Evolutionary conservation across 371 early-diverging fungal genomes (phyloP).

Genomic region (Haplosporangium sp.): DNA sequence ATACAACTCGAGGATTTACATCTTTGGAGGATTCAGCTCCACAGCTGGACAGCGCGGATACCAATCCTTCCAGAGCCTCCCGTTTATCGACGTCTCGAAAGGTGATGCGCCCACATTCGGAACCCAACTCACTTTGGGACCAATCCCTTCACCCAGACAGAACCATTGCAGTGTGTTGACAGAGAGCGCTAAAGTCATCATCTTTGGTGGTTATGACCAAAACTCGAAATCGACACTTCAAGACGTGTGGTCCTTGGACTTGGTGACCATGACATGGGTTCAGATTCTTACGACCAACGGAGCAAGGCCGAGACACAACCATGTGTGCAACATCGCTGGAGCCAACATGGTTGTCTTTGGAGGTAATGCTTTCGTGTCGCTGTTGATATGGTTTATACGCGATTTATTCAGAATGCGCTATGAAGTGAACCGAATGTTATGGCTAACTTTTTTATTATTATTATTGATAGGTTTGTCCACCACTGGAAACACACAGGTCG

Average conservation of each 20-base stretch:
- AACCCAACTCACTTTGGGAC: slow-evolving; percentile 30
- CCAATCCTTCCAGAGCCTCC: slow-evolving; percentile 39
- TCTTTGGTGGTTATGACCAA: slow-evolving; percentile 42
- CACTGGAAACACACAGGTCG: not conserved
- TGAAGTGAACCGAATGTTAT: not conserved
- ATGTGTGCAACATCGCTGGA: slow-evolving; percentile 34
- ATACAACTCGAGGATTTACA: slow-evolving; percentile 24
- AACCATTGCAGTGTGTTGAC: slow-evolving; percentile 47
- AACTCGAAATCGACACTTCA: slow-evolving; percentile 10
- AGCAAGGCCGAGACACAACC: slow-evolving; percentile 9
- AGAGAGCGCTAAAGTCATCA: slow-evolving; percentile 26
- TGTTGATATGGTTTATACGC: not conserved
- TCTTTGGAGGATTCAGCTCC: slow-evolving; percentile 44
- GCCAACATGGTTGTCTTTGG: slow-evolving; percentile 50
- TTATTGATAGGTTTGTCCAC: slow-evolving; percentile 1
- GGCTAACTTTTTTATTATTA: not conserved
- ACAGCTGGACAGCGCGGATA: slow-evolving; percentile 23
- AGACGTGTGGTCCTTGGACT: slow-evolving; percentile 46
- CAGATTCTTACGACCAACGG: slow-evolving; percentile 15
- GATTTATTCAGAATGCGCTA: not conserved
- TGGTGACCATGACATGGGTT: slow-evolving; percentile 44
- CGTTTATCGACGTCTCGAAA: slow-evolving; percentile 22
- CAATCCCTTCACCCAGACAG: slow-evolving; percentile 31
- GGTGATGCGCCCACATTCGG: slow-evolving; percentile 12
- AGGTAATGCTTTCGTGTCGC: slow-evolving; percentile 13